Conservation (phyloP, 768 basidiomycete species). For the Calvatia gigantea region DNA sequence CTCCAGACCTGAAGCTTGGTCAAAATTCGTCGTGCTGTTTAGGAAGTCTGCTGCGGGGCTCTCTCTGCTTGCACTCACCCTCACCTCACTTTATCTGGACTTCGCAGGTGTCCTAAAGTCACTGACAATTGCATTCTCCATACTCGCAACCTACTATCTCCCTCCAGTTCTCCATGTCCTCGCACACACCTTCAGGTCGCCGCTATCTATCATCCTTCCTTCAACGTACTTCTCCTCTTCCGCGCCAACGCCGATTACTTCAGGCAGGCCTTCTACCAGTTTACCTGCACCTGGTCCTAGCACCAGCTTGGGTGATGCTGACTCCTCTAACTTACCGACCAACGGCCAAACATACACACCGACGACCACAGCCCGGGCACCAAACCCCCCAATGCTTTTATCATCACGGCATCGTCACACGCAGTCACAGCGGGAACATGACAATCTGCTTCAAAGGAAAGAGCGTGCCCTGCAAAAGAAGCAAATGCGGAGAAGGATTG, state of each 20-base stretch:
- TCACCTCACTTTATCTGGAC: conserved; percentile 30
- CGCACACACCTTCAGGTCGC: conserved; percentile 81
- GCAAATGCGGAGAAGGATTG: conserved; percentile 65
- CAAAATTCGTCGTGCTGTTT: conserved; percentile 12
- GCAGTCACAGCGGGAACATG: conserved; percentile 30
- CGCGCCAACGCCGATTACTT: not conserved
- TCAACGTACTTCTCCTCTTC: conserved; percentile 19
- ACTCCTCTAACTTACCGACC: conserved; percentile 23
- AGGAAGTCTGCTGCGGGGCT: conserved; percentile 35
- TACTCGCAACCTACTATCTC: conserved; percentile 58
- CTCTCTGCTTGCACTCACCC: conserved; percentile 39
- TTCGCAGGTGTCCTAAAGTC: conserved; percentile 16
- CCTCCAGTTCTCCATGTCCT: conserved; percentile 80
- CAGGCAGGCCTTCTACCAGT: not conserved
- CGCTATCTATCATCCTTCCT: conserved; percentile 79
- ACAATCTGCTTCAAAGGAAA: conserved; percentile 82
- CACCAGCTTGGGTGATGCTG: conserved; percentile 11
- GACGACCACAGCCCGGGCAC: not conserved
- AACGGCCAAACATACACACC: not conserved
- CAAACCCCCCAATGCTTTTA: not conserved
- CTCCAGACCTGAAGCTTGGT: not conserved
- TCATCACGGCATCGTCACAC: conserved; percentile 15
- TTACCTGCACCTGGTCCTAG: conserved; percentile 9
- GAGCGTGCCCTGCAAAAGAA: conserved; percentile 78
- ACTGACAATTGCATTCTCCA: conserved; percentile 45